Percentiles rank a stretch among this genome's conserved stretches.
These are phyloP conservation scores for Neoconidiobolus thromboides DNA, from an alignment of 371 early-diverging fungal species.

Conservation along the genomic window DNA sequence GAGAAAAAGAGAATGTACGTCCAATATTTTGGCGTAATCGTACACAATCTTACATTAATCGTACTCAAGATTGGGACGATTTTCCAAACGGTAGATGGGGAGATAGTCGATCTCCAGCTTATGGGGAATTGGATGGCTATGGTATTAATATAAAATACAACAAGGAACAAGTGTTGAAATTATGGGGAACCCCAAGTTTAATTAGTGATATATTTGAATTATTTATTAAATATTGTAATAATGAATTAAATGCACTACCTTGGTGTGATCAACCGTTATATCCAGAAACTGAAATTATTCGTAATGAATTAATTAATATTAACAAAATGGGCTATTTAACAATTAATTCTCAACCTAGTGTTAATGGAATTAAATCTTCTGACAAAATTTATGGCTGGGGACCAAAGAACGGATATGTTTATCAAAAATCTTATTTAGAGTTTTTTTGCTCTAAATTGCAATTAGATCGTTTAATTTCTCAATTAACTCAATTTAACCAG, in stretches of 20 bases:
- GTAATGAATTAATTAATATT: slow-evolving; percentile 40
- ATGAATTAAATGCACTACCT: slow-evolving; percentile 58
- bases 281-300: slow-evolving; percentile 62
- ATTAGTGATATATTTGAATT: slow-evolving; percentile 42
- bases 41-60: slow-evolving; percentile 70
- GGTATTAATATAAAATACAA: slow-evolving; percentile 61
- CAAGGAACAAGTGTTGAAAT: slow-evolving; percentile 26
- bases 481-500: slow-evolving; percentile 22
- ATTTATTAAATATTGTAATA: slow-evolving; percentile 69
- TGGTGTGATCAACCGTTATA: slow-evolving; percentile 80
- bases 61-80: slow-evolving; percentile 94
- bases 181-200: slow-evolving; percentile 64
- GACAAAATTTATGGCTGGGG: slow-evolving; percentile 87
- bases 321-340: slow-evolving; percentile 75
- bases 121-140: slow-evolving; percentile 85
- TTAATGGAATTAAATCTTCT: slow-evolving; percentile 69
- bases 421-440: slow-evolving; percentile 94
- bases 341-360: slow-evolving; percentile 92
- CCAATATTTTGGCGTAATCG: slow-evolving; percentile 97
- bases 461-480: slow-evolving; percentile 41
- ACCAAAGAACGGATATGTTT: slow-evolving; percentile 88
- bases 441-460: slow-evolving; percentile 69
- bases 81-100: slow-evolving; percentile 98
- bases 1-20: slow-evolving; percentile 82
- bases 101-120: slow-evolving; percentile 83